Base-by-base conservation (phyloP, 2,329 filamentous ascomycete species). In the Fusarium zealandicum region DNA sequence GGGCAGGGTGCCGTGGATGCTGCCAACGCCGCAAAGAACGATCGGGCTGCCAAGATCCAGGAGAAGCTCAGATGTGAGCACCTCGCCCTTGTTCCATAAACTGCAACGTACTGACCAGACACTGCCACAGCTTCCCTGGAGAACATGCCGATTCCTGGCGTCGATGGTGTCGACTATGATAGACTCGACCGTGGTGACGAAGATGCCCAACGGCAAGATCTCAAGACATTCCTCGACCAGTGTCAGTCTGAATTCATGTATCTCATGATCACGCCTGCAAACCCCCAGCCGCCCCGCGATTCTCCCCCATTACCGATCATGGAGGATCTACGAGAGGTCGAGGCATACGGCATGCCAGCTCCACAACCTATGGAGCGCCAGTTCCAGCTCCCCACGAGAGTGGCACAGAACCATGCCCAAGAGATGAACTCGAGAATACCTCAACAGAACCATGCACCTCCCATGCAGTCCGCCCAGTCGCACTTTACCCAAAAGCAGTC, bases 191-290 rank as follows among this genome's bases (percentile, higher is more conserved):
- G 65, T 36, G 59, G 63, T 32, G 80, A 83, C 57, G 83, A 80
- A 64, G 82, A 81, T 56, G 69, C 73, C 14, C 76, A 81, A 43
- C 77, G 81, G 41, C 75, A 78, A 48, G 81, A 84, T 50, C 75
- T 88, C 41, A 85, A 84, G 70, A 75, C 75, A 10, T 88, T 87
- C 68, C 77, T 88, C 57, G 85, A 88, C 59, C 83, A 86, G 67
- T 86, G 85, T 71, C 80, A 87, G 70, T 80, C 81, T 61, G 85
- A 88, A 67, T 87, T 88, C 54, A 86, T 85, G 58, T 88, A 88
- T 65, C 77, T 88, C 12, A 87, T 88, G 85, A 80, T 87, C 43
- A 84, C 85, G 1, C 85, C 85, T 2, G 85, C 85, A 33, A 88
- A 88, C 69, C 85, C 85, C 4, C 74, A 82, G 35, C 85, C 85